Conservation (phyloP, 805 yeast genomes). For the Sugiyamaella valdiviana region DNA sequence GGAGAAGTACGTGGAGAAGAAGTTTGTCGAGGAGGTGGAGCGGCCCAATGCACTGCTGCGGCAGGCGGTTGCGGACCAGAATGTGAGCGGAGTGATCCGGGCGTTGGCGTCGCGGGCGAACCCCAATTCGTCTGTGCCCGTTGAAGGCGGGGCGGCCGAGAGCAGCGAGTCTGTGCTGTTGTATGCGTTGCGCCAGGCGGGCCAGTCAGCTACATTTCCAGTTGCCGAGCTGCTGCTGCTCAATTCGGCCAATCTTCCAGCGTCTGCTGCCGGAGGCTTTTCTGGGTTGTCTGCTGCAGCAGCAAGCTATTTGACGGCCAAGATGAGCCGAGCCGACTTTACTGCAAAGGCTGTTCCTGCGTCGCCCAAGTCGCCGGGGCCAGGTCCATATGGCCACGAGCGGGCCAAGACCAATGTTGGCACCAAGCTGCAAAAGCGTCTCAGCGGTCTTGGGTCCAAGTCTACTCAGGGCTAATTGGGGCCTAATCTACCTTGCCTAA, state of each 20-base stretch:
- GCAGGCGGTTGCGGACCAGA: constrained; percentile 30
- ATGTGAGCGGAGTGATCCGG: constrained; percentile 25
- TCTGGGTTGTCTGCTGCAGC: constrained; percentile 5
- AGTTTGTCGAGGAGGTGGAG: constrained; percentile 36
- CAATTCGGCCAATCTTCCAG: constrained; percentile 32
- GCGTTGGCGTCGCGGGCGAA: constrained; percentile 38
- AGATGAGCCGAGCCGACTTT: constrained; percentile 1
- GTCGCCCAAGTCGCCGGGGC: background rate
- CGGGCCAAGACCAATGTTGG: background rate
- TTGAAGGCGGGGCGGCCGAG: constrained; percentile 2
- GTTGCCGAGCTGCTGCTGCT: constrained; percentile 35
- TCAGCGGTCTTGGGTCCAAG: too few relatives aligned
- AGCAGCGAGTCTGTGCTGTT: constrained; percentile 28
- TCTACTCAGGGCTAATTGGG: too few relatives aligned
- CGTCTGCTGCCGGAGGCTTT: constrained; percentile 6
- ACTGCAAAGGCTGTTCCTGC: background rate
- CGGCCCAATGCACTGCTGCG: constrained; percentile 33
- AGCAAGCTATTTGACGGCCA: background rate
- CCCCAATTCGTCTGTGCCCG: constrained; percentile 24
- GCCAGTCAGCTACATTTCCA: constrained; percentile 28
- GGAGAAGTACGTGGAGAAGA: constrained; percentile 55
- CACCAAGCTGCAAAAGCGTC: constrained; percentile 7
- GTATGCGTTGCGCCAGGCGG: constrained; percentile 29
- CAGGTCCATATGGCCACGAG: background rate
- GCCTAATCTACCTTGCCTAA: too few relatives aligned